Percentiles rank a stretch among this genome's conserved stretches.
These are phyloP conservation scores for Cyberlindnera maclurae DNA, from an alignment of 805 yeast genomes.

Conservation along the genomic window DNA sequence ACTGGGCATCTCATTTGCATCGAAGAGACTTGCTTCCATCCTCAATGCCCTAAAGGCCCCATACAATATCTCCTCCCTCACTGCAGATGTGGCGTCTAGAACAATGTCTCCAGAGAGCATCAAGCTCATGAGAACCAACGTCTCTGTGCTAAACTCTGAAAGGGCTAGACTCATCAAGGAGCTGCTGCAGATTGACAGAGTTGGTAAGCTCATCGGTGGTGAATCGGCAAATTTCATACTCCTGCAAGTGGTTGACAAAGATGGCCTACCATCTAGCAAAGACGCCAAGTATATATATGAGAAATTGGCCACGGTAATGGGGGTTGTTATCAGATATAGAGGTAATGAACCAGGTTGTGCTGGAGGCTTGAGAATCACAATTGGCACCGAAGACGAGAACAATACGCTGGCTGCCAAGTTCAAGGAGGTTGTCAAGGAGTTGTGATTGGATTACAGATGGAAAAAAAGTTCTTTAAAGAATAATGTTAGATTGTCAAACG, in stretches of 20 bases:
- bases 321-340: slow-evolving; percentile 84
- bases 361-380: slow-evolving; percentile 81
- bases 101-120: slow-evolving; percentile 61
- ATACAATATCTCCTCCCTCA: slow-evolving; percentile 79
- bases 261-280: slow-evolving; percentile 59
- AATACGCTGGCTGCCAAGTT: slow-evolving; percentile 45
- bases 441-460: neutral
- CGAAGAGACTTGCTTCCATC: slow-evolving; percentile 50
- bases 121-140: slow-evolving; percentile 48
- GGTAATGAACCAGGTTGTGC: slow-evolving; percentile 85
- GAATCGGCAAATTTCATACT: slow-evolving; percentile 81
- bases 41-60: slow-evolving; percentile 94
- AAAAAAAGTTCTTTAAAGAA: neutral
- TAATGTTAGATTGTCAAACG: neutral
- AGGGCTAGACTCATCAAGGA: slow-evolving; percentile 46
- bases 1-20: slow-evolving; percentile 72
- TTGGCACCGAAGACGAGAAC: slow-evolving; percentile 82
- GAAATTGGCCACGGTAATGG: slow-evolving; percentile 60
- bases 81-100: slow-evolving; percentile 68
- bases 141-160: slow-evolving; percentile 44
- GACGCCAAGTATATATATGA: slow-evolving; percentile 63
- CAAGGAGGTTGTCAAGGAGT: slow-evolving; percentile 24
- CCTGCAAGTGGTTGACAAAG: slow-evolving; percentile 56
- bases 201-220: slow-evolving; percentile 78
- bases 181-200: slow-evolving; percentile 49